Evolutionary conservation across 2,329 filamentous ascomycete genomes (phyloP).

Genomic region (Nigrospora osmanthi): DNA sequence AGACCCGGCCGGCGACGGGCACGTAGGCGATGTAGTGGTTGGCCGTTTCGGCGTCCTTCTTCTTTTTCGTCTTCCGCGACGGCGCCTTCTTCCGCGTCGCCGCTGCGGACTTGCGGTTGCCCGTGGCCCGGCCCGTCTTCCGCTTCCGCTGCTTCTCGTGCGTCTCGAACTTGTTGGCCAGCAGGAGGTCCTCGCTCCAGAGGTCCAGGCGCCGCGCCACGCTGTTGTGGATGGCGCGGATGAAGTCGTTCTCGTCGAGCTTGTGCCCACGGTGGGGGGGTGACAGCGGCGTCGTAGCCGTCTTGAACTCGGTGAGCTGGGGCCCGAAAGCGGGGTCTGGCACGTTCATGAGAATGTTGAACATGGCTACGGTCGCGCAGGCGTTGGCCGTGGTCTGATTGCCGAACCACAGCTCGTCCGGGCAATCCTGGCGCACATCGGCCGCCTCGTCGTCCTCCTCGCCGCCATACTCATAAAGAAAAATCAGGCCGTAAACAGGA

Average conservation of each 20-base stretch:
- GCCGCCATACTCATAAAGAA: constrained; percentile 68
- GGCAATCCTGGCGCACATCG: constrained; percentile 43
- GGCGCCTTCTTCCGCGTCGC: constrained; percentile 21
- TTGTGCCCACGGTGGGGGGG: constrained; percentile 69
- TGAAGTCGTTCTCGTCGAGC: constrained; percentile 66
- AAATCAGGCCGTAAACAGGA: constrained; percentile 79
- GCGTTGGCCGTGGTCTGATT: constrained; percentile 85
- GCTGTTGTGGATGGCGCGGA: constrained; percentile 80
- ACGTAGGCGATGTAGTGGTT: constrained; percentile 92
- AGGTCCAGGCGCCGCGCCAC: constrained; percentile 76
- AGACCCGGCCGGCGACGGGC: constrained; percentile 64
- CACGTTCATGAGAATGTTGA: constrained; percentile 91
- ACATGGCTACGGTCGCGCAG: constrained; percentile 84
- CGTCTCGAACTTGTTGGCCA: constrained; percentile 47
- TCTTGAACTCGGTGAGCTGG: constrained; percentile 65
- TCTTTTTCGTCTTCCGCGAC: constrained; percentile 20
- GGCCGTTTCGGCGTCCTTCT: constrained; percentile 47
- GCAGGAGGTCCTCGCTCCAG: constrained; percentile 59
- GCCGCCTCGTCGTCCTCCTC: constrained; percentile 42
- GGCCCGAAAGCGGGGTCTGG: constrained; percentile 58
- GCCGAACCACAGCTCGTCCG: constrained; percentile 78
- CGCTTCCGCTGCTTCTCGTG: constrained; percentile 24
- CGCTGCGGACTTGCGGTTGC: constrained; percentile 22
- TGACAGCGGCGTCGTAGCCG: constrained; percentile 58
- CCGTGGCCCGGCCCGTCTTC: constrained; percentile 3